Percentiles rank a stretch among this genome's conserved stretches.
Evolutionary conservation across 768 basidiomycete genomes (phyloP).

Genomic region (Suillus fuscotomentosus): DNA sequence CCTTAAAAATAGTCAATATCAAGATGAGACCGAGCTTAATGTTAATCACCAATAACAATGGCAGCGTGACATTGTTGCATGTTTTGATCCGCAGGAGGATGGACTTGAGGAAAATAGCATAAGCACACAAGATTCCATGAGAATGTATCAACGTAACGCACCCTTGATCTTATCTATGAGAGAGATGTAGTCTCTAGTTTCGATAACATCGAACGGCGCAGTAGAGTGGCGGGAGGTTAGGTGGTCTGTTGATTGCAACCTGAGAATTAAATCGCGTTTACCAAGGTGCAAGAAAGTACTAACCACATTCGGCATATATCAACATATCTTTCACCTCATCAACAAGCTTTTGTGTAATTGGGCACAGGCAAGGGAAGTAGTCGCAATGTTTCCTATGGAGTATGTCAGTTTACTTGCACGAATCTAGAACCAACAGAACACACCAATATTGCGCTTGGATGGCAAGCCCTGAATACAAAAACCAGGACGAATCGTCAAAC

Average conservation of each 20-base stretch:
- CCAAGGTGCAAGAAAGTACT: not conserved
- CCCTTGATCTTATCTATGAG: slow-evolving; percentile 27
- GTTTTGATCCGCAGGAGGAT: not conserved
- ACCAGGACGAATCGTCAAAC: not conserved
- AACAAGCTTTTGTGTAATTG: not conserved
- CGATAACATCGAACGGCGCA: slow-evolving; percentile 17
- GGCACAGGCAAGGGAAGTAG: slow-evolving; percentile 18
- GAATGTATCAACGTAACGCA: slow-evolving; percentile 5
- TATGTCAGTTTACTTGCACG: not conserved
- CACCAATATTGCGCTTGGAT: slow-evolving; percentile 39
- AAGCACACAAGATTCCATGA: not conserved
- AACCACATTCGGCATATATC: slow-evolving; percentile 2
- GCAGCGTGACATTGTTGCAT: slow-evolving; percentile 15
- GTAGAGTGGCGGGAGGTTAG: slow-evolving; percentile 27
- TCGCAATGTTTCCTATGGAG: slow-evolving; percentile 35
- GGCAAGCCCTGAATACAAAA: slow-evolving; percentile 27
- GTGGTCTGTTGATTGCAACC: slow-evolving; percentile 17
- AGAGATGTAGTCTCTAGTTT: slow-evolving; percentile 20
- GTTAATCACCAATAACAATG: slow-evolving; percentile 20
- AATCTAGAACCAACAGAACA: not conserved
- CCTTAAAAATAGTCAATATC: slow-evolving; percentile 19
- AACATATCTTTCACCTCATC: not conserved
- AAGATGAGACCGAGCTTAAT: not conserved
- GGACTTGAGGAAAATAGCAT: not conserved
- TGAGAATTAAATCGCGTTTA: not conserved